Percentiles rank a stretch among this genome's conserved stretches.
These are phyloP conservation scores for Monosporozyma unispora DNA, from an alignment of 805 yeast genomes.

Conservation along the genomic window DNA sequence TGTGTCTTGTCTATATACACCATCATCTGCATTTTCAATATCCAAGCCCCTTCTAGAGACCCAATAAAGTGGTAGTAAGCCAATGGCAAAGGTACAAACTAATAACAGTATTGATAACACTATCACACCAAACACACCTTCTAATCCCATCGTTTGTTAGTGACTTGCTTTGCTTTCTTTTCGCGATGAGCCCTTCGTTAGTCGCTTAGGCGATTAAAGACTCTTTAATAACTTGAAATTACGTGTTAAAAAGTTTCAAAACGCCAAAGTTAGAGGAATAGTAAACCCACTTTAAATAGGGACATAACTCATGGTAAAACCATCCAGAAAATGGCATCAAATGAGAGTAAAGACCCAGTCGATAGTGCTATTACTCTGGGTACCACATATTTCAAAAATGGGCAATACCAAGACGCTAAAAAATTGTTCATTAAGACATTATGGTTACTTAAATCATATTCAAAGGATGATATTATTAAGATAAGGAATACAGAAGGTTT, in stretches of 20 bases:
- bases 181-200: background rate
- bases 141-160: background rate
- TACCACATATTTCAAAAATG: constrained; percentile 18
- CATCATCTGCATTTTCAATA: background rate
- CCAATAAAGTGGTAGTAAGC: constrained; percentile 22
- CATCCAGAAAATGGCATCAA: constrained; percentile 7
- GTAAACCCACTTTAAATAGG: too few species aligned
- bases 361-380: constrained; percentile 25
- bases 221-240: background rate
- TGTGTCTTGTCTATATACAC: constrained; percentile 3
- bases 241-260: background rate
- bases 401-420: constrained; percentile 19
- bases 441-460: constrained; percentile 18
- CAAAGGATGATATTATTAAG: constrained; percentile 11
- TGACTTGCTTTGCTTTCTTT: background rate
- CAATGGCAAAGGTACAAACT: constrained; percentile 24
- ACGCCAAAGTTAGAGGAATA: too few species aligned
- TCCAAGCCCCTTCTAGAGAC: background rate
- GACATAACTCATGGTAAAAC: background rate
- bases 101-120: constrained; percentile 12
- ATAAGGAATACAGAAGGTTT: constrained; percentile 10
- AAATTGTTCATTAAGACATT: constrained; percentile 24
- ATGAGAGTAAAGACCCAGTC: constrained; percentile 4
- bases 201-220: background rate
- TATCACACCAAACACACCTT: constrained; percentile 5